A percentile compares a stretch with the other conserved stretches of the same genome.
Conservation (phyloP, 139 green algal genomes). For the Chlamydomonas sp. region DNA sequence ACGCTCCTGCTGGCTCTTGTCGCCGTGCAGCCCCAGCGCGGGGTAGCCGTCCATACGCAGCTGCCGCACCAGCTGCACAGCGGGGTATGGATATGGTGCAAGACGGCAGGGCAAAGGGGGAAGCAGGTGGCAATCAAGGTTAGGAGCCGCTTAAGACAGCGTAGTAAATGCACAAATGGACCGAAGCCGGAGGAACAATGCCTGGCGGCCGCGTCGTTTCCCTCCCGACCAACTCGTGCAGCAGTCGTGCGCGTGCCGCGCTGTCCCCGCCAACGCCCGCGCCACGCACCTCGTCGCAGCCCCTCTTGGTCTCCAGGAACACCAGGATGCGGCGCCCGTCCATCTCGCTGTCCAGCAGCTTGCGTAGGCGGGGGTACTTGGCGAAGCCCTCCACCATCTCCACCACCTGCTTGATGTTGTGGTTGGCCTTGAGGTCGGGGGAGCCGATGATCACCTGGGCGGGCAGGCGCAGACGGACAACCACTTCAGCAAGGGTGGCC, state of each 20-base stretch:
- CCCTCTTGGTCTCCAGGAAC: slow-evolving; percentile 95
- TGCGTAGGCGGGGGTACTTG: slow-evolving; percentile 74
- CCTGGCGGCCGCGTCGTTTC: background rate
- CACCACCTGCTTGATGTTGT: slow-evolving; percentile 85
- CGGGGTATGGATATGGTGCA: background rate
- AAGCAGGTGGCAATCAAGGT: background rate
- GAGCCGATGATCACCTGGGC: slow-evolving; percentile 84
- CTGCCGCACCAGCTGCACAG: slow-evolving; percentile 75
- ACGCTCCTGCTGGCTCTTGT: slow-evolving; percentile 96
- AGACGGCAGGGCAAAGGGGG: background rate
- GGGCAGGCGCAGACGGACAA: too few relatives aligned
- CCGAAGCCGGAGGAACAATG: background rate
- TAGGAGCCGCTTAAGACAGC: background rate
- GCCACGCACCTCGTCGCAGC: slow-evolving; percentile 78
- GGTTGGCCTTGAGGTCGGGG: slow-evolving; percentile 89
- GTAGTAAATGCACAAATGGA: background rate
- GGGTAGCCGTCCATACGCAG: slow-evolving; percentile 89
- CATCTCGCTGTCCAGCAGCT: slow-evolving; percentile 84
- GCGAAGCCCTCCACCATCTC: slow-evolving; percentile 78
- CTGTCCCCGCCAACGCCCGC: too few relatives aligned
- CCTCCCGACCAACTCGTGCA: too few relatives aligned
- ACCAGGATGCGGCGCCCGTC: slow-evolving; percentile 72
- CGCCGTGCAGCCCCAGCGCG: slow-evolving; percentile 90
- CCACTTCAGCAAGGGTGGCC: too few relatives aligned
- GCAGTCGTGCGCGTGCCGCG: too few relatives aligned